Evolutionary conservation across 306 rosid genomes (phyloP).

Genomic region (Vigna unguiculata): DNA sequence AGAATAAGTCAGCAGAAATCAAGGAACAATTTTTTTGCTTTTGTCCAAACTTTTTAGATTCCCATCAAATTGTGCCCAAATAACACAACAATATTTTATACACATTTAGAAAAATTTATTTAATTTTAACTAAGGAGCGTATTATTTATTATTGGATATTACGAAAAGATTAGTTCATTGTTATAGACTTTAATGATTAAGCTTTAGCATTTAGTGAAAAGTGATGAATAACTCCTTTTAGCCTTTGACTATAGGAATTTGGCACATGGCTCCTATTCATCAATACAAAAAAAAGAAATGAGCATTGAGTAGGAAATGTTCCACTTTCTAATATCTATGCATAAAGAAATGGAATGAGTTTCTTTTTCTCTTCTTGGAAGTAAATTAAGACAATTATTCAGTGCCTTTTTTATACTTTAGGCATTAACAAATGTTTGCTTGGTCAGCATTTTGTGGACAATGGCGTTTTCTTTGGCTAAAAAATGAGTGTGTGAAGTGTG

Average conservation of each 20-base stretch:
- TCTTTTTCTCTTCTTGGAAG: no score
- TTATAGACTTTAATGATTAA: neutral
- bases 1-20: neutral
- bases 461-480: neutral
- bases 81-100: neutral
- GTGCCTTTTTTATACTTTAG: neutral
- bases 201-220: neutral
- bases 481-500: neutral
- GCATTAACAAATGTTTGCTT: neutral
- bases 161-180: neutral
- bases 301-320: no score
- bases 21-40: neutral
- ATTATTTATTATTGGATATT: neutral
- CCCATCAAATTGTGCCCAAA: neutral
- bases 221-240: neutral
- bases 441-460: neutral
- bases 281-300: no score
- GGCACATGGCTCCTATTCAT: no score
- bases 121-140: neutral
- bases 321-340: no score
- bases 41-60: constrained; percentile 2
- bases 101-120: neutral
- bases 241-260: no score
- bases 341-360: no score
- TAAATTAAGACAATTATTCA: neutral